Evolutionary conservation across 768 basidiomycete genomes (phyloP).

Genomic region (Calocybe cyanea): DNA sequence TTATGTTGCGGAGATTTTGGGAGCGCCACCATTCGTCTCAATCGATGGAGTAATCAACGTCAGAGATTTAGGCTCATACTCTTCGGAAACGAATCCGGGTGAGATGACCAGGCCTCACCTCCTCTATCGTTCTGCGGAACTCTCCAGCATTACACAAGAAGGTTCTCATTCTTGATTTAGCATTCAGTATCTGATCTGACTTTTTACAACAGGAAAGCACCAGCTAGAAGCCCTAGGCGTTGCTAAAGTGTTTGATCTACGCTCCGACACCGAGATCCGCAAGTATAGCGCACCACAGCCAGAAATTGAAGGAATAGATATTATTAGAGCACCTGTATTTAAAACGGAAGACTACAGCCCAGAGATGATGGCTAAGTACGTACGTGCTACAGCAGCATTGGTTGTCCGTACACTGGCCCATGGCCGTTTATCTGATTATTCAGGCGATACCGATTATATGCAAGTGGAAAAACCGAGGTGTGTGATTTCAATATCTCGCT

Average conservation of each 20-base stretch:
- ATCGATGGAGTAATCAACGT: slow-evolving; percentile 75
- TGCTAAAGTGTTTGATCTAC: slow-evolving; percentile 67
- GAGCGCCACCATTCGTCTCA: slow-evolving; percentile 64
- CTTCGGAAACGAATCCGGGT: slow-evolving; percentile 42
- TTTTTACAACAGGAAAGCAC: slow-evolving; percentile 42
- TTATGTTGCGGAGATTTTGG: slow-evolving; percentile 61
- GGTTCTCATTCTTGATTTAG: slow-evolving; percentile 34
- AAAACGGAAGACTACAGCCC: slow-evolving; percentile 77
- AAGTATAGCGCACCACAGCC: slow-evolving; percentile 70
- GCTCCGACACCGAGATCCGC: slow-evolving; percentile 75
- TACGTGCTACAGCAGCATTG: slow-evolving; percentile 31
- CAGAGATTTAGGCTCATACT: slow-evolving; percentile 66
- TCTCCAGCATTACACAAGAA: slow-evolving; percentile 66
- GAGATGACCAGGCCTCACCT: slow-evolving; percentile 53
- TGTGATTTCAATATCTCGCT: neutral
- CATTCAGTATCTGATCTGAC: slow-evolving; percentile 2
- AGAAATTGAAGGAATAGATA: slow-evolving; percentile 55
- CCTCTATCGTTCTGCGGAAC: slow-evolving; percentile 67
- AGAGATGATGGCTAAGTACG: slow-evolving; percentile 80
- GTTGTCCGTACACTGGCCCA: slow-evolving; percentile 14
- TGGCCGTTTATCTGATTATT: slow-evolving; percentile 21
- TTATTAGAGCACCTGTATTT: slow-evolving; percentile 64
- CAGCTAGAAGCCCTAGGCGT: slow-evolving; percentile 61
- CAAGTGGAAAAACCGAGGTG: slow-evolving; percentile 78
- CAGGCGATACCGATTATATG: slow-evolving; percentile 71